Conservation (phyloP, 139 green algal genomes). For the Auxenochlorella pyrenoidosa region DNA sequence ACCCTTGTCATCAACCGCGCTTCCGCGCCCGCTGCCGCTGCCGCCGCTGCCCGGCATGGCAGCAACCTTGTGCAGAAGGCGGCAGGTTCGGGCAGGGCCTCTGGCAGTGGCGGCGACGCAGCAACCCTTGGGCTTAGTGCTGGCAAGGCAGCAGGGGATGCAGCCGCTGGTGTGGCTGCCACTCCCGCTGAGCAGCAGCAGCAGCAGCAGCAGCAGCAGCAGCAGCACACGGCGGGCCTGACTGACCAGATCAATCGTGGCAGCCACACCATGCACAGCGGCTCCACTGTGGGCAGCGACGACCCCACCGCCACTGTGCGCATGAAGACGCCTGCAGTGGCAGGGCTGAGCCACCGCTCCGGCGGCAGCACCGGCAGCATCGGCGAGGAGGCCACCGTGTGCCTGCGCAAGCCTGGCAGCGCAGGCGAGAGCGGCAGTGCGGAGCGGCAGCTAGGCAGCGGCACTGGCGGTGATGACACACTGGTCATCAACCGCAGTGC, state of each 20-base stretch:
- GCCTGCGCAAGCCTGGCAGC: slow-evolving; percentile 18
- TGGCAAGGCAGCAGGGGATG: neutral
- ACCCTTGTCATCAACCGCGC: slow-evolving; percentile 21
- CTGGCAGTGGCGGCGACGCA: slow-evolving; percentile 32
- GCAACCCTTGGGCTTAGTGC: slow-evolving; percentile 48
- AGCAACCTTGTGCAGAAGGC: slow-evolving; percentile 41
- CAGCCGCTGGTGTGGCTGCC: neutral
- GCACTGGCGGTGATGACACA: slow-evolving; percentile 15
- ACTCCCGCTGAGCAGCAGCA: neutral
- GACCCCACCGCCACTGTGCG: slow-evolving; percentile 28
- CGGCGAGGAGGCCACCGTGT: slow-evolving; percentile 41
- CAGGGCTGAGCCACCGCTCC: slow-evolving; percentile 31
- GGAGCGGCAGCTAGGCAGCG: neutral
- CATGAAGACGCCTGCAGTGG: neutral
- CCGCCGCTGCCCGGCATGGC: neutral
- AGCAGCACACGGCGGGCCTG: slow-evolving; percentile 24
- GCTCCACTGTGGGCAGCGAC: slow-evolving; percentile 28
- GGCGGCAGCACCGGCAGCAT: slow-evolving; percentile 41
- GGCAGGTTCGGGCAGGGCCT: neutral
- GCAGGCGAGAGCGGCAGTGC: neutral
- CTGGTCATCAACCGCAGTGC: slow-evolving; percentile 27
- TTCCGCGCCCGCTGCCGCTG: neutral
- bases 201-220: slow-evolving; percentile 18
- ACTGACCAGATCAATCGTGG: slow-evolving; percentile 21
- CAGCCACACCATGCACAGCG: slow-evolving; percentile 36